Conservation (phyloP, 164 flowering plant species). For the Nymphaea thermarum region DNA sequence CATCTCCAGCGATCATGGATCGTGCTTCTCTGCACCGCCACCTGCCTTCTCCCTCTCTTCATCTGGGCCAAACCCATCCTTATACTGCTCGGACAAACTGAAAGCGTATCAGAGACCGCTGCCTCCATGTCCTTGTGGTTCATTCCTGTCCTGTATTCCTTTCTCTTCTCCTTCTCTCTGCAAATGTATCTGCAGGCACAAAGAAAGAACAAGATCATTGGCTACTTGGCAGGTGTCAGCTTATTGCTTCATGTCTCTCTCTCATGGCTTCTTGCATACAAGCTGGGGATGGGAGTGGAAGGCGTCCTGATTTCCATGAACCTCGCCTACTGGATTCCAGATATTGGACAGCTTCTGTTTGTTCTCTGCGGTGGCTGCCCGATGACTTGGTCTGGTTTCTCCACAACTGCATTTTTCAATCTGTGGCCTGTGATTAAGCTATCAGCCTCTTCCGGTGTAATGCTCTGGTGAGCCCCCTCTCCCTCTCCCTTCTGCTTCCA, state of each 20-base stretch:
- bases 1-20: slow-evolving; percentile 63
- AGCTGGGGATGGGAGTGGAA: slow-evolving; percentile 18
- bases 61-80: slow-evolving; percentile 29
- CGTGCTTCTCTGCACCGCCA: slow-evolving; percentile 11
- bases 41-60: slow-evolving; percentile 33
- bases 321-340: slow-evolving; percentile 35
- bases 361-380: slow-evolving; percentile 29
- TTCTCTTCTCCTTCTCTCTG: slow-evolving; percentile 23
- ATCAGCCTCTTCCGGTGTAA: slow-evolving; percentile 48
- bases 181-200: slow-evolving; percentile 50
- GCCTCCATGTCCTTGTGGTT: slow-evolving; percentile 25
- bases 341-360: slow-evolving; percentile 25
- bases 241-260: slow-evolving; percentile 26
- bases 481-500: neutral
- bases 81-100: slow-evolving; percentile 28
- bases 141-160: slow-evolving; percentile 27
- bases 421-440: slow-evolving; percentile 46
- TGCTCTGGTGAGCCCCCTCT: slow-evolving; percentile 38
- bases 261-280: slow-evolving; percentile 32
- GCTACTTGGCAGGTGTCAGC: slow-evolving; percentile 27
- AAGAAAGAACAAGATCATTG: slow-evolving; percentile 36
- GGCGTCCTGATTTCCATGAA: slow-evolving; percentile 34
- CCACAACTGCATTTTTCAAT: slow-evolving; percentile 35
- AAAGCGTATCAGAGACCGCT: slow-evolving; percentile 20
- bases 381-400: slow-evolving; percentile 55